Evolutionary conservation across 2,329 filamentous ascomycete species (phyloP), one percentile per base, ranked within the genome.

Genomic region (Ceratocystis smalleyi): DNA sequence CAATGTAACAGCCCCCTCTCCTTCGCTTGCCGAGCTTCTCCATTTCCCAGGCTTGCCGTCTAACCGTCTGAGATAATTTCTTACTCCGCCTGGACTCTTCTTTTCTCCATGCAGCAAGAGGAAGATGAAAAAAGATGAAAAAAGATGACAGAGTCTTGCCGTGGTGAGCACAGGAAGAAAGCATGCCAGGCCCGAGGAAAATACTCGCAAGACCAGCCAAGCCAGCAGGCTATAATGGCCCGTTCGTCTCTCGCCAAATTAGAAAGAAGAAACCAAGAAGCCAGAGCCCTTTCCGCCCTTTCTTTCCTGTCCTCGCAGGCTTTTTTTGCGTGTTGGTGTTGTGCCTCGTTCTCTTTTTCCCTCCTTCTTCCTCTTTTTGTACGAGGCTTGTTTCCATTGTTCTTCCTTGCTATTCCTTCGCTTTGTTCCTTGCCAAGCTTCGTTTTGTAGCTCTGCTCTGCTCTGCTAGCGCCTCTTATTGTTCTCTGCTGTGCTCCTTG

Each of bases 71-170:
- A 27, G 27, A 32, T 30, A 32, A 55, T 55, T 55, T 55, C 10
- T 55, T 57, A 30, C 27, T 57, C 27, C 17, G 30, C 5, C 45
- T 61, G 22, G 27, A 3, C 35, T 40, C n/a, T 57, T 57, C 54
- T 57, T 57, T 30, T 57, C 54, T 57, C 54, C 54, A 57, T 57
- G 54, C 54, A 24, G 47, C 49, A 62, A 22, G 69, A 62, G 68
- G 60, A 51, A 15, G 47, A 8, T 27, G 19, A 17, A 19, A 51
- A n/a, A n/a, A n/a, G n/a, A n/a, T n/a, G n/a, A n/a, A n/a, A n/a
- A n/a, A 54, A 63, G 24, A 15, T 57, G 27, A 57, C 32, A 63
- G 30, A 51, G 30, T 51, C 40, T 22, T 40, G 10, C 35, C 12
- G 10, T 4, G 10, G 35, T 4, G 10, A 40, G 35, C 35, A 40